Evolutionary conservation across 352 stramenopile genomes (phyloP), one percentile per base, ranked within the genome.

Genomic region (Phytopythium montanum): DNA sequence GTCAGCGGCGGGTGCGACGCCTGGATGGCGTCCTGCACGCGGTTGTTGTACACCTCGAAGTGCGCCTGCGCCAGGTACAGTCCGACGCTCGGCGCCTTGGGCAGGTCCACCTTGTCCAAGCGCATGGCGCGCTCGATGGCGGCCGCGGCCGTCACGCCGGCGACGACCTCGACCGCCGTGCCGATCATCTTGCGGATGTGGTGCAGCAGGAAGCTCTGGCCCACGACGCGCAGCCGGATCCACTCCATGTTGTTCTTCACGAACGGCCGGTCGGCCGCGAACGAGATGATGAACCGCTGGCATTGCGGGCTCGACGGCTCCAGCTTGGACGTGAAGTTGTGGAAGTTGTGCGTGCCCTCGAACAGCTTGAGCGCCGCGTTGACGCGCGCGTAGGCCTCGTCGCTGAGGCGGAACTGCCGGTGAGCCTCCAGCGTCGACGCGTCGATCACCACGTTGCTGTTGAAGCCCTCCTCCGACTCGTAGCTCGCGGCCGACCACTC

Each of bases 121-220:
- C 81, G 60, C 50, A 82, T 88, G 23, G 83, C 81, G 3, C 67
- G 70, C 26, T 75, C 60, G 51, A 95, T 90, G 0, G 84, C 85
- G 14, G 61, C 62, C 9, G 69, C 53, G 18, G 70, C 59, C 16
- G 81, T 78, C 10, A 87, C 68, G 14, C 81, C 83, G 8, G 82
- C 77, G 26, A 94, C 73, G 34, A 95, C 69, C 52, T 95, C 87
- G 23, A 89, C 79, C 2, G 83, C 81, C 51, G 70, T 85, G 46
- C 85, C 87, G 39, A 99, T 93, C 97, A 99, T 99, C 75, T 99
- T 99, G 46, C 97, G 94, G 64, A 99, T 99, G 71, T 99, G 96
- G 68, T 99, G 93, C 39, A 99, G 70, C 39, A 99, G 68, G 71
- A 99, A 99, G 45, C 94, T 98, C 70, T 99, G 96, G 18, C 97